These are phyloP conservation scores for Acanthamoeba rhysodes DNA, from an alignment of 208 protist genomes.

Conservation along the genomic window DNA sequence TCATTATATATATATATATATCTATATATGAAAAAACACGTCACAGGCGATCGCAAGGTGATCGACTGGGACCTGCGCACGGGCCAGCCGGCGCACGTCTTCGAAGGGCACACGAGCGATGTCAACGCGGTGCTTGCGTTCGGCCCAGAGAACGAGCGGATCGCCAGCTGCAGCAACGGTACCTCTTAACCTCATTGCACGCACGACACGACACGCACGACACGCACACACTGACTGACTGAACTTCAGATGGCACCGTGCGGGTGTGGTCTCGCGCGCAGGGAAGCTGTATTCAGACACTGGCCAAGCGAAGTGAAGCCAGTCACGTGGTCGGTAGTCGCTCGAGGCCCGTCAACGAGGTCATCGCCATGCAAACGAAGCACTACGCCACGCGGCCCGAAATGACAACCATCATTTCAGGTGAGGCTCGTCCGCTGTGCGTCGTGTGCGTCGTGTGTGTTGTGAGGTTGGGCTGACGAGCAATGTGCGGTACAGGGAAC, in stretches of 20 bases:
- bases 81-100: not conserved
- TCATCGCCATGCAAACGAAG: too few species aligned
- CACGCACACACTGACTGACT: not conserved
- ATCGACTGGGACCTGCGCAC: conserved; percentile 8
- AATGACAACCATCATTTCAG: too few species aligned
- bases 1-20: too few species aligned
- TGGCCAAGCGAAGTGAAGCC: not conserved
- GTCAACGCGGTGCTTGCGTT: not conserved
- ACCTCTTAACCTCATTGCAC: not conserved
- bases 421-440: too few species aligned
- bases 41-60: not conserved
- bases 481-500: not conserved
- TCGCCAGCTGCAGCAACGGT: not conserved
- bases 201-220: not conserved
- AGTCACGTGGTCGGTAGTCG: not conserved
- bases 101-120: not conserved
- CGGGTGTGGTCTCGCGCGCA: not conserved
- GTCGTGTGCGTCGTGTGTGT: too few species aligned
- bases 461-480: not conserved
- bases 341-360: not conserved
- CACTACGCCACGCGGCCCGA: too few species aligned
- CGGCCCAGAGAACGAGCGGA: not conserved
- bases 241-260: not conserved
- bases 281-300: not conserved
- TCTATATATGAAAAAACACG: too few species aligned